Base-by-base conservation (phyloP, 345 rosid species). In the Triadica sebifera region DNA sequence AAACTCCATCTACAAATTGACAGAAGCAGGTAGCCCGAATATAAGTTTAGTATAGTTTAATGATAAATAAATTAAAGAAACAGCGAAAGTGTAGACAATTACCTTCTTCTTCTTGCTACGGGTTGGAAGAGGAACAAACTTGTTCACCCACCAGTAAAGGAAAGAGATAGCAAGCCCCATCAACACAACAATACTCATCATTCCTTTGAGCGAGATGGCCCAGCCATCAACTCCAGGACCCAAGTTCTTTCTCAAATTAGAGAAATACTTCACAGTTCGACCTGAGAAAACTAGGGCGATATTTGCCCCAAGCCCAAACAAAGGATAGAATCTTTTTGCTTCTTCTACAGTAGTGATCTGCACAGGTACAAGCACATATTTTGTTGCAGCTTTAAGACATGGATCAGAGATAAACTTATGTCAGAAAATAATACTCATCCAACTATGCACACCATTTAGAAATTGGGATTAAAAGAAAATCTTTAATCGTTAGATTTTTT, bases 211-310 rank as follows among this genome's bases (percentile, higher is more conserved):
- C 71, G 98, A 92, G 77, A 92, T 65, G 57, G 98, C 97, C 98
- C 98, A 94, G 51, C 98, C 98, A 85, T 94, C 98, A 74, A 94
- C 97, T 78, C 98, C 97, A 77, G 98, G 98, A 41, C 97, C 98
- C 86, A 94, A 84, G 79, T 73, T 85, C 74, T 86, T 77, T 74
- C 98, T 90, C 90, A 94, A 69, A 60, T 88, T 92, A 45, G 98
- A 94, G 84, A 94, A 92, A 76, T 94, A 94, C 77, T 94, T 94
- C 63, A 94, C 98, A 51, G 98, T 94, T 77, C 98, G 81, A 51
- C 98, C 97, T 1, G 98, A 94, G 84, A 94, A 94, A 61, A 94
- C 76, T 43, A 94, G 93, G 20, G 98, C 98, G 73, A 94, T 74
- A 73, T 92, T 94, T 75, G 98, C 98, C 29, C 98, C 98, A 5